Conservation (phyloP, 2,329 filamentous ascomycete genomes). For the Conoideocrella luteorostrata region DNA sequence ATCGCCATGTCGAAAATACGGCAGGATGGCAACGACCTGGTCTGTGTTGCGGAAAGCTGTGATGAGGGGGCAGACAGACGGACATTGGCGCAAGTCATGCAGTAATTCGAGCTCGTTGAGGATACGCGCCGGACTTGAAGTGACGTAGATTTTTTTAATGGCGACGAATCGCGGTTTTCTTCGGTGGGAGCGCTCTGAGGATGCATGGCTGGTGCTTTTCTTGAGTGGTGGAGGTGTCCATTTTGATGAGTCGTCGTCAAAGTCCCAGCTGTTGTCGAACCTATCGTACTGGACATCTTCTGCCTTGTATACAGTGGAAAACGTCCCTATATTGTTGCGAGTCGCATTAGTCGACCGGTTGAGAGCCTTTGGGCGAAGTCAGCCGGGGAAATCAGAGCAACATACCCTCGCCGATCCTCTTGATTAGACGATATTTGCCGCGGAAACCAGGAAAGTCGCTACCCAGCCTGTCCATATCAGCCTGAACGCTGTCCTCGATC, state of each 20-base stretch:
- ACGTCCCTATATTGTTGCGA: conserved; percentile 63
- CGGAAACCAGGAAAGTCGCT: conserved; percentile 77
- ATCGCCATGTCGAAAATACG: conserved; percentile 92
- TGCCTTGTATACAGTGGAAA: conserved; percentile 98
- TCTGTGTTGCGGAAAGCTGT: conserved; percentile 94
- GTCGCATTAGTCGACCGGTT: not conserved
- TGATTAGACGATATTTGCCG: conserved; percentile 81
- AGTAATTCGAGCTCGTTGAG: conserved; percentile 94
- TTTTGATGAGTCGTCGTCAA: conserved; percentile 58
- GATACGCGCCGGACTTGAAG: conserved; percentile 86
- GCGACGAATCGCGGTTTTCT: conserved; percentile 69
- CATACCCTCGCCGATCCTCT: conserved; percentile 91
- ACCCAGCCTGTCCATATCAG: conserved; percentile 84
- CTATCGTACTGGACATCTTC: conserved; percentile 82
- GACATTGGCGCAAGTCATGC: conserved; percentile 74
- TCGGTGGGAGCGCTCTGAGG: conserved; percentile 22
- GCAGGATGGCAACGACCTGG: conserved; percentile 89
- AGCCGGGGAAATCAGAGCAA: too few relatives aligned
- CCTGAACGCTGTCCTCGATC: conserved; percentile 62
- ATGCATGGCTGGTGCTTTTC: conserved; percentile 30
- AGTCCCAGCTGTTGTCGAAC: conserved; percentile 83
- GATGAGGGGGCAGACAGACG: conserved; percentile 87
- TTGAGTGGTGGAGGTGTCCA: conserved; percentile 66
- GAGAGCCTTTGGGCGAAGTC: too few relatives aligned
- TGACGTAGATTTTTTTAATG: conserved; percentile 99